Evolutionary conservation across 257 asterid species (phyloP).

Genomic region (Coffea eugenioides): DNA sequence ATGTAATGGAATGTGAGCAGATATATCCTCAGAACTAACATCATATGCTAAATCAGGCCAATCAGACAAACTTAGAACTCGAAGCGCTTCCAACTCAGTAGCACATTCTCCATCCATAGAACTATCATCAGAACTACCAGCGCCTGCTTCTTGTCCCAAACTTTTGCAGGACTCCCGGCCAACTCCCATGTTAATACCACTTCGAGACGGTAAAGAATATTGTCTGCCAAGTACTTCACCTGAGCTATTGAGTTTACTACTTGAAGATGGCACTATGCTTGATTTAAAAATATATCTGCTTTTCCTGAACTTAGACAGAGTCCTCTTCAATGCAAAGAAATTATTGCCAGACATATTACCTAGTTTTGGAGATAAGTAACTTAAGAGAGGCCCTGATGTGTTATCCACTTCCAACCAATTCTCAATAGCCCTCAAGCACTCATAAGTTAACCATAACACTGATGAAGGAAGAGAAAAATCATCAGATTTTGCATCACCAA

Average conservation of each 20-base stretch:
- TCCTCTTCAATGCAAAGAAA: constrained; percentile 58
- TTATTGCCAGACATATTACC: constrained; percentile 56
- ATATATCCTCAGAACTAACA: constrained; percentile 87
- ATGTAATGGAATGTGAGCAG: constrained; percentile 87
- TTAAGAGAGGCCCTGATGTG: constrained; percentile 51
- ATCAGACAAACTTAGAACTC: constrained; percentile 63
- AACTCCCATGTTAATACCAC: constrained; percentile 38
- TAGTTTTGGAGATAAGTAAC: constrained; percentile 49
- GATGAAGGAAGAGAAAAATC: constrained; percentile 55
- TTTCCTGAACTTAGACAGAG: constrained; percentile 66
- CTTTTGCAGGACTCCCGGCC: constrained; percentile 44
- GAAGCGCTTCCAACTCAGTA: constrained; percentile 61
- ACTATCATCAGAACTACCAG: constrained; percentile 50
- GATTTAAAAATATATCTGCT: constrained; percentile 50
- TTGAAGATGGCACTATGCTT: constrained; percentile 31
- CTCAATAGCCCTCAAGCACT: constrained; percentile 85
- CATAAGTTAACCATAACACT: constrained; percentile 75
- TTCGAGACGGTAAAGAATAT: constrained; percentile 36
- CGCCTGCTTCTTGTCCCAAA: constrained; percentile 35
- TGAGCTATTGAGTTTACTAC: constrained; percentile 40
- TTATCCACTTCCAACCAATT: constrained; percentile 78
- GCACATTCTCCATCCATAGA: constrained; percentile 54
- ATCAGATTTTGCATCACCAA: constrained; percentile 33
- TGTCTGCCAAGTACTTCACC: constrained; percentile 35
- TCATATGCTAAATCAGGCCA: constrained; percentile 85